Evolutionary conservation across 1,139 yeast genomes (phyloP), one percentile per base, ranked within the genome.

Genomic region (Petasospora fabianii): DNA sequence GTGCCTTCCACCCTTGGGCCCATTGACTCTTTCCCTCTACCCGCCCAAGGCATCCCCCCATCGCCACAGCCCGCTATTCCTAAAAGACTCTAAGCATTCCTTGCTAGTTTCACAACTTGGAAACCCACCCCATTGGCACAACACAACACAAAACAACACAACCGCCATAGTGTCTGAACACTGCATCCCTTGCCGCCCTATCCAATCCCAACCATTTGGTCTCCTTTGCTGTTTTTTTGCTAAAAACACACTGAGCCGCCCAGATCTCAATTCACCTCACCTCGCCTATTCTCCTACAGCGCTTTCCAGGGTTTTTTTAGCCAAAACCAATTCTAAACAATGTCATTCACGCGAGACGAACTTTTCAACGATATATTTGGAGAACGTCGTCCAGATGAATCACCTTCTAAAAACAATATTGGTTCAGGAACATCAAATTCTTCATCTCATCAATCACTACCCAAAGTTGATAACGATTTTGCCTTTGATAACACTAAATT

Each of bases 351-450:
- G 30, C 45, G 63, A 40, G 60, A 57, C 36, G 60, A 56, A 17
- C 49, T 57, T 20, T 57, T 55, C 47, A 53, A 40, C 33, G 63
- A 58, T 37, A 59, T 59, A 28, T 59, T 59, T 35, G 63, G 63
- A 14, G 42, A 39, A 8, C 43, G 54, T 27, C 38, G 38, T 13
- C 42, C 45, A 2, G 39, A 41, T 12, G 32, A 37, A 5, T 24
- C 41, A n/a, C 35, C 37, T 3, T 6, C 38, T 3, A 22, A 13
- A 22, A 10, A 19, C 14, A 18, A 16, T 21, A 31, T 20, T 15
- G 13, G 20, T 15, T 21, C 20, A 15, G 5, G 27, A 31, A 14
- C 38, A 14, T 10, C 26, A 6, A 6, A 11, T 5, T 20, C 36
- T 9, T n/a, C 21, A 17, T 21, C 28, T 4, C 17, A 8, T 13